Evolutionary conservation across 1,284 basidiomycete species (phyloP).

Genomic region (Gymnopus androsaceus): DNA sequence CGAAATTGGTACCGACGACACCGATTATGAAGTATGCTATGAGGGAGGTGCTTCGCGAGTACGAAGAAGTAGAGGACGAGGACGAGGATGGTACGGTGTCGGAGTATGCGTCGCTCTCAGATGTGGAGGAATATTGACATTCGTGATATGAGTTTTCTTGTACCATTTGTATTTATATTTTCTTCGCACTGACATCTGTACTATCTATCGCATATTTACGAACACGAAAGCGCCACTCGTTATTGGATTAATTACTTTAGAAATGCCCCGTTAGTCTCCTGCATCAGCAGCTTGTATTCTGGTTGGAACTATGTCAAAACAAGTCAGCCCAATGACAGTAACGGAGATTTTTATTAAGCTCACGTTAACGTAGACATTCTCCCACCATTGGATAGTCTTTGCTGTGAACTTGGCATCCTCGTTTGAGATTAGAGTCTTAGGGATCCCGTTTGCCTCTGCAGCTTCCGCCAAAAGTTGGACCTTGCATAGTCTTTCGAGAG

Average conservation of each 20-base stretch:
- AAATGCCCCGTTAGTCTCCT: slow-evolving; percentile 31
- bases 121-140: slow-evolving; percentile 23
- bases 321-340: neutral
- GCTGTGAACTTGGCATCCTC: slow-evolving; percentile 28
- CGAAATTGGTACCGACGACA: slow-evolving; percentile 69
- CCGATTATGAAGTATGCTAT: slow-evolving; percentile 81
- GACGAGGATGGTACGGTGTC: slow-evolving; percentile 28
- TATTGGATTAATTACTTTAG: slow-evolving; percentile 20
- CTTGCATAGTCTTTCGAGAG: slow-evolving; percentile 43
- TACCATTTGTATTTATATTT: neutral
- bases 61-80: slow-evolving; percentile 61
- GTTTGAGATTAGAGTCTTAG: slow-evolving; percentile 30
- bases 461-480: slow-evolving; percentile 54
- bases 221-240: too few species aligned
- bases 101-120: slow-evolving; percentile 19
- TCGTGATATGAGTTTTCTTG: neutral
- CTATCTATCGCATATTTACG: neutral
- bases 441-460: slow-evolving; percentile 36
- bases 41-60: slow-evolving; percentile 77
- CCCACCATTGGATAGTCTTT: slow-evolving; percentile 25
- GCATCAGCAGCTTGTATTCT: slow-evolving; percentile 27
- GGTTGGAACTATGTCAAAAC: slow-evolving; percentile 26
- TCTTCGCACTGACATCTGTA: neutral
- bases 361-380: slow-evolving; percentile 26
- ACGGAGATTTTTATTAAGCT: neutral